Conservation (phyloP, 768 basidiomycete species). For the Xerocomellus dryophilus region DNA sequence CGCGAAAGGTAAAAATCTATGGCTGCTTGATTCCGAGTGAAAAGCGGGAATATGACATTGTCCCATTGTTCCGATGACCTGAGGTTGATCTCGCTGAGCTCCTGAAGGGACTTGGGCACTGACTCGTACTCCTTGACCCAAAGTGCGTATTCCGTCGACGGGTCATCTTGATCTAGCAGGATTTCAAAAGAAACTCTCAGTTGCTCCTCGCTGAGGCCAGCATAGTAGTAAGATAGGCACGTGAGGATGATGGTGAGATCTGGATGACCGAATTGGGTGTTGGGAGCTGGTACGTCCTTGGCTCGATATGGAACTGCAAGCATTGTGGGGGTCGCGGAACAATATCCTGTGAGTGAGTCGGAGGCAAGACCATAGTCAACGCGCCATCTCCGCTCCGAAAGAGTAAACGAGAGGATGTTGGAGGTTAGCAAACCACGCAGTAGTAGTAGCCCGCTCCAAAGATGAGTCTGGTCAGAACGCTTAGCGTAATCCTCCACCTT, state of each 20-base stretch:
- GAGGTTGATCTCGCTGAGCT: background rate
- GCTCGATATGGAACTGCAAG: slow-evolving; percentile 37
- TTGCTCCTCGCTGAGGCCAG: slow-evolving; percentile 1
- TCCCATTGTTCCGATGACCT: slow-evolving; percentile 10
- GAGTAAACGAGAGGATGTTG: slow-evolving; percentile 23
- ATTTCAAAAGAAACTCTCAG: background rate
- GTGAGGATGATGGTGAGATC: slow-evolving; percentile 31
- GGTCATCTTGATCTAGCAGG: slow-evolving; percentile 1
- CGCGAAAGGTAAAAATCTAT: slow-evolving; percentile 21
- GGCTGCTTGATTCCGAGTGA: background rate
- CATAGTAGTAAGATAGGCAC: no score
- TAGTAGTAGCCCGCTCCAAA: slow-evolving; percentile 1
- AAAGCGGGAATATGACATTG: background rate
- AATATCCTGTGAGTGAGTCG: no score
- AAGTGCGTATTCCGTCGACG: background rate
- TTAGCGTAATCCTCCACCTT: slow-evolving; percentile 2
- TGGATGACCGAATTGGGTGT: slow-evolving; percentile 36
- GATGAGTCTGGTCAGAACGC: background rate
- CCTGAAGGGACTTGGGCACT: background rate
- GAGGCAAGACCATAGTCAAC: slow-evolving; percentile 30
- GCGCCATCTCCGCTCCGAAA: slow-evolving; percentile 32
- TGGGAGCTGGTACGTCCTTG: slow-evolving; percentile 31
- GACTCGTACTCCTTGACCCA: background rate
- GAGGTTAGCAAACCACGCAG: slow-evolving; percentile 31
- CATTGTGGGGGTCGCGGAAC: slow-evolving; percentile 20